Percentiles rank a stretch among this genome's conserved stretches.
phyloP scores from a whole-genome alignment of 805 yeast species.

The Saturnispora serradocipensis region DNA sequence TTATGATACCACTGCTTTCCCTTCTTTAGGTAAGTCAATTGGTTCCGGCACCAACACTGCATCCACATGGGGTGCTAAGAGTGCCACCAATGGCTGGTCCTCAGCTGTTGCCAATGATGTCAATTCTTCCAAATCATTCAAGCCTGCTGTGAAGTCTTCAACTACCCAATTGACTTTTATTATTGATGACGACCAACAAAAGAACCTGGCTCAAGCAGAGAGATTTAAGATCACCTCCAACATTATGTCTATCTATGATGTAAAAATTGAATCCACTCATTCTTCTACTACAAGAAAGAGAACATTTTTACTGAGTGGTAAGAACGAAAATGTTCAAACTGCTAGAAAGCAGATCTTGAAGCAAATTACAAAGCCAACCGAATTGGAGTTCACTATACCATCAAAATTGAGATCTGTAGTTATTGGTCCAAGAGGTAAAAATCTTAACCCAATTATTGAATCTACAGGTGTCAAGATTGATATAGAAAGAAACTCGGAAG shows the following conservation, averaged over 20 bases:
- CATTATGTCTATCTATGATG: constrained; percentile 50
- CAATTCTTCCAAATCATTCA: constrained; percentile 20
- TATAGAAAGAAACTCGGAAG: constrained; percentile 35
- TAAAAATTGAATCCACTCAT: constrained; percentile 74
- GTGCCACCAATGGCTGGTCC: constrained; percentile 12
- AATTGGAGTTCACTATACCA: constrained; percentile 56
- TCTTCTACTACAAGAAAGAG: constrained; percentile 68
- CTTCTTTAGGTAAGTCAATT: constrained; percentile 48
- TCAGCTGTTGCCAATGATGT: constrained; percentile 13
- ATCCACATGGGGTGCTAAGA: constrained; percentile 4
- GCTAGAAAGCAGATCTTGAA: constrained; percentile 73
- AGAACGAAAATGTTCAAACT: constrained; percentile 48
- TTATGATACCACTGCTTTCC: constrained; percentile 47
- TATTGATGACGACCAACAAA: constrained; percentile 59
- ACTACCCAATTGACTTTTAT: constrained; percentile 73
- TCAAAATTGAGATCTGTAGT: constrained; percentile 65
- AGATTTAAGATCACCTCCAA: constrained; percentile 56
- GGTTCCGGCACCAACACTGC: constrained; percentile 27
- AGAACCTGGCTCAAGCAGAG: constrained; percentile 54
- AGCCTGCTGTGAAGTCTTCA: constrained; percentile 42
- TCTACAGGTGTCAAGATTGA: constrained; percentile 62
- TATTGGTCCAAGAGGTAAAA: constrained; percentile 83
- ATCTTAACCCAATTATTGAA: constrained; percentile 68
- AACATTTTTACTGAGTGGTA: constrained; percentile 76
- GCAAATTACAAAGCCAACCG: constrained; percentile 68